Evolutionary conservation across 306 rosid species (phyloP).

Genomic region (Sechiopsis laciniata): DNA sequence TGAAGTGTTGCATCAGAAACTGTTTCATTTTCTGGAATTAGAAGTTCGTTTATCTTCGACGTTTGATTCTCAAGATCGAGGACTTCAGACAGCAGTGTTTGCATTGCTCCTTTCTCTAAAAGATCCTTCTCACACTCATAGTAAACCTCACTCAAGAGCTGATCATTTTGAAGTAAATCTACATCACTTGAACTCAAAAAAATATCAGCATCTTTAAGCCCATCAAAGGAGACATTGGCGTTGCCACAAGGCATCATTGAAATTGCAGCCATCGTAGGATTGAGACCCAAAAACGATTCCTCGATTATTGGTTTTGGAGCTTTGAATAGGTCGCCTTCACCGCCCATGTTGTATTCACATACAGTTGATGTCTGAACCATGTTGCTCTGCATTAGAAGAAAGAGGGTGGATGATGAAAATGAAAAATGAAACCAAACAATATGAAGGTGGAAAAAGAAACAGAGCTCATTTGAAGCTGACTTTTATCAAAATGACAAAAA

Average conservation of each 20-base stretch:
- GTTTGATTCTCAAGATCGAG: conserved; percentile 57
- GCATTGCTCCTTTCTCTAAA: conserved; percentile 59
- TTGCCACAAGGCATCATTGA: conserved; percentile 76
- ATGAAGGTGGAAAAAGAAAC: not conserved
- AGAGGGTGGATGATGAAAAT: not conserved
- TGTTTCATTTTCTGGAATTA: conserved; percentile 24
- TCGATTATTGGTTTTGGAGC: conserved; percentile 82
- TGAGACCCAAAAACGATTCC: conserved; percentile 48
- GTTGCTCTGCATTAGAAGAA: conserved; percentile 46
- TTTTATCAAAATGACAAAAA: not conserved
- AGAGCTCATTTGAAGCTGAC: not conserved
- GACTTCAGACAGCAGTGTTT: conserved; percentile 48
- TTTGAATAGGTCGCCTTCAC: conserved; percentile 88
- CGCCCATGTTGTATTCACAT: conserved; percentile 77
- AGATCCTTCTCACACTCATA: conserved; percentile 76
- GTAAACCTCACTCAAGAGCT: conserved; percentile 67
- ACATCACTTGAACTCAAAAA: not conserved
- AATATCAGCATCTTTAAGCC: conserved; percentile 56
- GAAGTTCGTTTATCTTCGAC: conserved; percentile 30
- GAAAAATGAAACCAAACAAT: not conserved
- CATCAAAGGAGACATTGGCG: conserved; percentile 51
- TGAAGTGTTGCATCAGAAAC: conserved; percentile 44
- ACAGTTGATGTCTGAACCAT: conserved; percentile 49
- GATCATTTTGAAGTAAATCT: conserved; percentile 72
- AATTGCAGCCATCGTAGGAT: conserved; percentile 64